Base-by-base conservation (phyloP, 2,329 filamentous ascomycete species). In the Penicillium vulpinum region DNA sequence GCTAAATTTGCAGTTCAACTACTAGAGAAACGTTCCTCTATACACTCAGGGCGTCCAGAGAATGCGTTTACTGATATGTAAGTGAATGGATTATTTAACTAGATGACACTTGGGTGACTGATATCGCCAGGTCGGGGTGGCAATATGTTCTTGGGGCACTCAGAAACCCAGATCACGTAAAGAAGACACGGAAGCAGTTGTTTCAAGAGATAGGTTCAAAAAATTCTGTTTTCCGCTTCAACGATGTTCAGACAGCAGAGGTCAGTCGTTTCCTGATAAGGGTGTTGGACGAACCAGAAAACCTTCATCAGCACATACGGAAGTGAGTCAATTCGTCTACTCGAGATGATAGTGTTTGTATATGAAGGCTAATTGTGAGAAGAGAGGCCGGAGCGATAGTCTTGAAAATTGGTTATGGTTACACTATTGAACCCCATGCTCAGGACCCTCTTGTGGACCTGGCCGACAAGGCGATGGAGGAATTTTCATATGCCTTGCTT, bases 171-270 rank as follows among this genome's bases (percentile, higher is more conserved):
- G 65, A 71, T 5, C 69, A 62, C 0, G 75, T 76, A 22, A 72
- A 70, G 22, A 67, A 65, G 1, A 74, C 79, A 24, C 78, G 81
- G 3, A 83, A 78, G 62, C 69, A 77, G n/a, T 69, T 79, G 36
- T 68, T 73, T 39, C 72, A 74, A 11, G 68, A 77, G 9, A 70
- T 83, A 3, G 81, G 81, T 1, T 76, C 78, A 0, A 78, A 76
- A 38, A 56, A 62, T 0, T 60, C 71, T 0, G 73, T 77, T 1
- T 59, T 73, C 1, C 70, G 73, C 15, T 81, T 79, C 56, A 62
- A 77, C 22, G 33, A 59, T 0, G 21, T 80, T 0, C 77, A 82
- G 56, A 75, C 81, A 36, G 63, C 68, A 2, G 80, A 83, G 57
- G 73, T 74, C 0, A 67, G 70, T 4, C 74, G 73, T 2, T 77